phyloP scores from a whole-genome alignment of 1,139 yeast species.

The Saccharomyces hybrid region DNA sequence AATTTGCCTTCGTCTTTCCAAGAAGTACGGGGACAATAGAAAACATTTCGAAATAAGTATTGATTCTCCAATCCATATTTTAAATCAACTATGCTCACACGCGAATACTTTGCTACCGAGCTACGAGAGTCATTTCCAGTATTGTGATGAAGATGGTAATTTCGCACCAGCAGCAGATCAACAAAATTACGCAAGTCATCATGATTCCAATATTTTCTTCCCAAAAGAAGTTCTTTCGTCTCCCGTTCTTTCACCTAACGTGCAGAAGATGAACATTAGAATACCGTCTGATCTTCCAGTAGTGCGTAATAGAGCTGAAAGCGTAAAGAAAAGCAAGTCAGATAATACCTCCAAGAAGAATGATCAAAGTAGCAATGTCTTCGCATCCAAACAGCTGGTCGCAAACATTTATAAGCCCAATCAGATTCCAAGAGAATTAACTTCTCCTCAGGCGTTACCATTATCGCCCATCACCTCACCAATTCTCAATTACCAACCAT shows the following conservation, averaged over 20 bases:
- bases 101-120: slow-evolving; percentile 54
- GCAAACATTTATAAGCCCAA: slow-evolving; percentile 58
- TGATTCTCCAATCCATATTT: slow-evolving; percentile 82
- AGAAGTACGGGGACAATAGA: slow-evolving; percentile 48
- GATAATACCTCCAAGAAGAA: slow-evolving; percentile 8
- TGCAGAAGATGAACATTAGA: slow-evolving; percentile 38
- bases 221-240: slow-evolving; percentile 34
- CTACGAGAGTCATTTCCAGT: slow-evolving; percentile 24
- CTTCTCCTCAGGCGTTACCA: slow-evolving; percentile 54
- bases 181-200: slow-evolving; percentile 7
- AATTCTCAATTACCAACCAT: slow-evolving; percentile 7
- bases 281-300: slow-evolving; percentile 12
- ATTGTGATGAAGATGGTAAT: slow-evolving; percentile 10
- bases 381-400: slow-evolving; percentile 21
- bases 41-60: slow-evolving; percentile 87
- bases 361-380: slow-evolving; percentile 9
- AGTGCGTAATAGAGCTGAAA: slow-evolving; percentile 10
- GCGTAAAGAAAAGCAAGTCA: slow-evolving; percentile 9
- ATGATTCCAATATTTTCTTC: slow-evolving; percentile 34
- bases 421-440: slow-evolving; percentile 36
- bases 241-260: slow-evolving; percentile 46
- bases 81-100: slow-evolving; percentile 55
- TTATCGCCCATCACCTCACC: slow-evolving; percentile 37
- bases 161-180: background rate
- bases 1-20: slow-evolving; percentile 70